Evolutionary conservation across 2,329 filamentous ascomycete genomes (phyloP), one percentile per base, ranked within the genome.

Genomic region (Fusarium sp.): DNA sequence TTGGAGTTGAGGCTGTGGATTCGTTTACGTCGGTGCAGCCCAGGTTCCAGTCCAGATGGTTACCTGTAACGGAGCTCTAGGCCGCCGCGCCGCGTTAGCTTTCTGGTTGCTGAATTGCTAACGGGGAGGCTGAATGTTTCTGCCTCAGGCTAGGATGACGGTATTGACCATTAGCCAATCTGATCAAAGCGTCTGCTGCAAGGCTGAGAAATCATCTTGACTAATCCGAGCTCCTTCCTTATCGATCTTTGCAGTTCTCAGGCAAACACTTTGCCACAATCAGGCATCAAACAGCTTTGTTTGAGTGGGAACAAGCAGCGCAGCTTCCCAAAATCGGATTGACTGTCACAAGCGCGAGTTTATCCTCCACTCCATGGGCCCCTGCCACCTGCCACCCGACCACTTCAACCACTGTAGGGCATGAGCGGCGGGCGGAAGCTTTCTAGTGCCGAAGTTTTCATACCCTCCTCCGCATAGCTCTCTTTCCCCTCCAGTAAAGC

Each of bases 11-110:
- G 68, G 59, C 61, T 67, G 62, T 73, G 60, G 70, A 67, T 70
- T 62, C 67, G 70, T 71, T 65, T 73, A 71, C 67, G 67, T 65
- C 63, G 64, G 61, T 69, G 54, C 48, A 60, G 58, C 65, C 63
- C 63, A 67, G 63, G 63, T 53, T 47, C 54, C 54, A 57, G 54
- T 48, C 54, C 54, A 57, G 44, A 27, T 49, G 44, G 63, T 52
- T 65, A 70, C 62, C 72, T 72, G 58, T 66, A 61, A 72, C 67
- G 66, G 78, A 83, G 82, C 82, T 84, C 82, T 78, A 84, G 83
- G 82, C 83, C 76, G 71, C 72, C 69, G 62, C 73, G 78, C 78
- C 78, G 78, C 78, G 78, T 76, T 80, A 80, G 78, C 77, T 79
- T 66, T 69, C 69, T 66, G 72, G 43, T 70, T 70, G 64, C 57